These are phyloP conservation scores for Magnaporthiopsis incrustans DNA, from an alignment of 2,329 filamentous ascomycete genomes.

Conservation along the genomic window DNA sequence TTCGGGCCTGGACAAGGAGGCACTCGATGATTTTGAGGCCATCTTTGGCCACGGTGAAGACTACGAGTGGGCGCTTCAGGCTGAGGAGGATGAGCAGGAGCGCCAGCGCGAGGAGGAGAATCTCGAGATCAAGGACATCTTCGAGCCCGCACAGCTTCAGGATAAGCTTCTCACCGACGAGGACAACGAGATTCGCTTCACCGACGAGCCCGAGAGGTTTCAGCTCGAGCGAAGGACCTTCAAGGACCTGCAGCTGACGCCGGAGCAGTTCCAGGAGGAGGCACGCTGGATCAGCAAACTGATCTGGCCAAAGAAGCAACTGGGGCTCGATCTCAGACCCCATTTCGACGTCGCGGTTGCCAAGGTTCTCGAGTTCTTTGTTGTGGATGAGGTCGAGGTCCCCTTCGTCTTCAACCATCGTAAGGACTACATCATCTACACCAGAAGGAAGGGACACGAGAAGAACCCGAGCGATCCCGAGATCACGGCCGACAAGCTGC, in stretches of 20 bases:
- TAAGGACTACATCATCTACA: constrained; percentile 94
- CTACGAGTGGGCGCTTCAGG: constrained; percentile 86
- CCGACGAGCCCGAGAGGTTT: constrained; percentile 88
- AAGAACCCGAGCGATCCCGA: constrained; percentile 57
- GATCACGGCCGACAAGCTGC: constrained; percentile 74
- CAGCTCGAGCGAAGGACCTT: constrained; percentile 88
- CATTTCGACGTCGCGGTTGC: constrained; percentile 83
- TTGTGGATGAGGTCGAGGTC: constrained; percentile 88
- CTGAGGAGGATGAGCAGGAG: constrained; percentile 80
- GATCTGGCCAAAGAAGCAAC: constrained; percentile 78
- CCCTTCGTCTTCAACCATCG: constrained; percentile 98
- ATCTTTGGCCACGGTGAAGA: constrained; percentile 96
- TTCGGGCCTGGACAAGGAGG: constrained; percentile 81
- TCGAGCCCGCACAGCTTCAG: constrained; percentile 88
- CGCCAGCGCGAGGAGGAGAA: constrained; percentile 71
- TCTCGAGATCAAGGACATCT: constrained; percentile 93
- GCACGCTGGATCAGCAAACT: constrained; percentile 85
- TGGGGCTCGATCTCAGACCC: constrained; percentile 62
- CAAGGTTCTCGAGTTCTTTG: constrained; percentile 92
- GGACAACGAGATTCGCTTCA: constrained; percentile 82
- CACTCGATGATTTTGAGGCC: constrained; percentile 89
- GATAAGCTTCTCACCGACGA: constrained; percentile 95
- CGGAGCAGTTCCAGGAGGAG: constrained; percentile 86
- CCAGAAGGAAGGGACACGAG: constrained; percentile 57
- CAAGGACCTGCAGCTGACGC: constrained; percentile 68